phyloP scores from a whole-genome alignment of 2,329 filamentous ascomycete genomes.

The Rhexocercosporidium sp. region DNA sequence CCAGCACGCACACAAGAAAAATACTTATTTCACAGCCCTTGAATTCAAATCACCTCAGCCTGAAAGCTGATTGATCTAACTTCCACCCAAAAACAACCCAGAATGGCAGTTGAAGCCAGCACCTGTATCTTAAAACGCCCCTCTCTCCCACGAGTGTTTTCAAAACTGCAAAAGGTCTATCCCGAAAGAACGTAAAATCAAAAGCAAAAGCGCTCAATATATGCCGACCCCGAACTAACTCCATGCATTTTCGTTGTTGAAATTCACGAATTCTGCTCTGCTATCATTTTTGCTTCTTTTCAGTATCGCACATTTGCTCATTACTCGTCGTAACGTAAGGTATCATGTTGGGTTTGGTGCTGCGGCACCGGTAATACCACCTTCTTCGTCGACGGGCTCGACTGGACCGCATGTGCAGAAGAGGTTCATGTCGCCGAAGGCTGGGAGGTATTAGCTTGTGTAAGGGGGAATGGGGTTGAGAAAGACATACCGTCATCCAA shows the following conservation, averaged over 20 bases:
- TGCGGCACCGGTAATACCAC: slow-evolving; percentile 34
- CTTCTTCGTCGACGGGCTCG: slow-evolving; percentile 49
- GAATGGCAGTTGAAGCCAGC: slow-evolving; percentile 8
- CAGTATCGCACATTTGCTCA: background rate
- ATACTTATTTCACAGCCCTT: background rate
- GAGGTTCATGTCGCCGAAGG: slow-evolving; percentile 88
- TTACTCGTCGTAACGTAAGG: background rate
- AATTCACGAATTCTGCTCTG: background rate
- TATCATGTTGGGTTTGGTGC: slow-evolving; percentile 36
- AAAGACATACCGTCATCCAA: slow-evolving; percentile 79
- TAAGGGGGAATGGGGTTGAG: slow-evolving; percentile 25
- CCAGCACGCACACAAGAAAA: background rate
- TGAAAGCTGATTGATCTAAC: background rate
- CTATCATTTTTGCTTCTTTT: background rate
- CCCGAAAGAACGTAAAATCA: no score
- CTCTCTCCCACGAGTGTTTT: background rate
- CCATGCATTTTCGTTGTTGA: slow-evolving; percentile 10
- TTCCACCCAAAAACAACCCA: background rate
- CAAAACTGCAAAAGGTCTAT: background rate
- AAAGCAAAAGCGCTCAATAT: slow-evolving; percentile 3
- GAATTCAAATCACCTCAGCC: background rate
- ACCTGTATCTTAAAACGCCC: slow-evolving; percentile 7
- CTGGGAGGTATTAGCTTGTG: slow-evolving; percentile 49
- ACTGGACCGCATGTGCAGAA: slow-evolving; percentile 95
- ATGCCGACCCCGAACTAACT: slow-evolving; percentile 7